phyloP scores from a whole-genome alignment of 1,284 basidiomycete genomes.

The Pseudozyma sp. region DNA sequence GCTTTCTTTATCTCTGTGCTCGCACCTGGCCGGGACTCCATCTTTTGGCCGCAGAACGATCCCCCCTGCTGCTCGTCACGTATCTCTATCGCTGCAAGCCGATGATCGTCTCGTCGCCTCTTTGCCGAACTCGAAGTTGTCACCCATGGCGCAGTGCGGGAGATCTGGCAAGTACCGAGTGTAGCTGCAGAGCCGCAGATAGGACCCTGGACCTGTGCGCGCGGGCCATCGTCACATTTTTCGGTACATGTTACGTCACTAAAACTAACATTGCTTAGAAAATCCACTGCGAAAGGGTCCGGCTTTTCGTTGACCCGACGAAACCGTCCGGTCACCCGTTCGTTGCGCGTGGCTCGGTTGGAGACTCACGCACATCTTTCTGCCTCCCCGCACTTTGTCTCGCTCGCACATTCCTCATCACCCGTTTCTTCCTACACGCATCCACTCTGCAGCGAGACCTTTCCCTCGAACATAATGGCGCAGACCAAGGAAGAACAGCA shows the following conservation, averaged over 20 bases:
- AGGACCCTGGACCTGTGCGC: slow-evolving; percentile 11
- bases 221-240: slow-evolving; percentile 2
- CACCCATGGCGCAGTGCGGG: no score
- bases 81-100: background rate
- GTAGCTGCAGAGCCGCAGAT: background rate
- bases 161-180: no score
- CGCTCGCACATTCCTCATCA: no score
- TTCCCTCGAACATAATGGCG: slow-evolving; percentile 19
- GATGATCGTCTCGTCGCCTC: no score
- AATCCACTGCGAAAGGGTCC: background rate
- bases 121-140: no score
- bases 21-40: slow-evolving; percentile 1
- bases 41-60: no score
- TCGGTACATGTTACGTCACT: background rate
- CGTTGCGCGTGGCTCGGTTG: background rate
- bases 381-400: no score
- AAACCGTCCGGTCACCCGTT: slow-evolving; percentile 1
- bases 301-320: slow-evolving; percentile 9
- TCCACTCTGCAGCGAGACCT: background rate
- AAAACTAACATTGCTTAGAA: background rate
- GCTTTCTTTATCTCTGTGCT: slow-evolving; percentile 12
- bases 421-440: slow-evolving; percentile 1
- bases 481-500: slow-evolving; percentile 35
- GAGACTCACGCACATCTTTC: background rate
- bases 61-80: no score